Base-by-base conservation (phyloP, 2,329 filamentous ascomycete genomes). In the Venturia nashicola region DNA sequence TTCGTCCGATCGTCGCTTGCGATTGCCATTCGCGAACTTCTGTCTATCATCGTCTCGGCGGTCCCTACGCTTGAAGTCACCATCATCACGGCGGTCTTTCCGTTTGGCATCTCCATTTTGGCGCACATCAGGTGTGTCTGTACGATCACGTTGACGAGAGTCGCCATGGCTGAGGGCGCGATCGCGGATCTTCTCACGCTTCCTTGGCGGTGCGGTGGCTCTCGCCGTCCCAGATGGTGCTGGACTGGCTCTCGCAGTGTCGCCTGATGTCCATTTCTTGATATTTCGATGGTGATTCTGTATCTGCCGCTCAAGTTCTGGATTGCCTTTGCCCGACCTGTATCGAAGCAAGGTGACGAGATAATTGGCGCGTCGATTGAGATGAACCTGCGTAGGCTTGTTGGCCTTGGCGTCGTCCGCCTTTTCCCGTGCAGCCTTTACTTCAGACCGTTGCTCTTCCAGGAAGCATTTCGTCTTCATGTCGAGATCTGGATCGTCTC, bases 401-500 rank as follows among this genome's bases (percentile, higher is more conserved):
- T 96, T 95, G 43, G 90, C 89, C 20, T 81, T 81, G 14, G 61
- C 43, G 11, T 62, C 51, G 11, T 65, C 62, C 16, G 23, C 62
- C n/a, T 34, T 55, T n/a, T 64, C 62, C 43, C 94, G 88, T 74
- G 97, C 91, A 70, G 94, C 92, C 74, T 97, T 97, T 77, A 95
- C 94, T 74, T 96, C 94, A 20, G 97, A 93, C n/a, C 93, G 89
- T 74, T 97, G 92, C 75, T 99, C 95, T 73, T 99, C 94, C 1
- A 99, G 78, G 77, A 96, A 99, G 73, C 97, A 90, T 72, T 97
- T 97, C 70, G 96, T 91, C 1, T 80, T 78, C 78, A 99, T 86
- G 9, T 86, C 89, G 27, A 99, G 83, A 40, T 97, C 91, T 1
- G 84, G 78, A 71, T 99, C 94, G 69, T 99, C 94, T 7, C 94